These are phyloP conservation scores for Chlorella sp. DNA, from an alignment of 139 green algal species.

Conservation along the genomic window DNA sequence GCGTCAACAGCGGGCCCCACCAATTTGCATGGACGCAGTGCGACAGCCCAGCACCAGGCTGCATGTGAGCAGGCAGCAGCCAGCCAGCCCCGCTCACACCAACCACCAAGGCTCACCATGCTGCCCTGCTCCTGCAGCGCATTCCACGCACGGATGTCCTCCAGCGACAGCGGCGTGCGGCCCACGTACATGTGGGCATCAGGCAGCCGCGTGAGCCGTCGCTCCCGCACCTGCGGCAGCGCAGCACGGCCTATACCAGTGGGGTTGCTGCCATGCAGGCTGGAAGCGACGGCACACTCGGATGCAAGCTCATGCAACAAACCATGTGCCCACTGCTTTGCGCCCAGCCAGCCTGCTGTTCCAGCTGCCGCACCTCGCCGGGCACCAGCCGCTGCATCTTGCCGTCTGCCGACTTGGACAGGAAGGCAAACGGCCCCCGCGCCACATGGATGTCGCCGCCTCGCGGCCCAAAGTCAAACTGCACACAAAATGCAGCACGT, in stretches of 20 bases:
- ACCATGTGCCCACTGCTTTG: neutral
- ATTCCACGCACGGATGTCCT: slow-evolving; percentile 67
- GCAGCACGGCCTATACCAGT: neutral
- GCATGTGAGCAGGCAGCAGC: neutral
- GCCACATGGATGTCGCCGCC: slow-evolving; percentile 64
- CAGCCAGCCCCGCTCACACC: neutral
- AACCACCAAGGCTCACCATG: slow-evolving; percentile 7
- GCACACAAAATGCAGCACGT: neutral
- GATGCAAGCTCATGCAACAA: neutral
- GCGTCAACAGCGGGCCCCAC: neutral
- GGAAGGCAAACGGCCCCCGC: slow-evolving; percentile 37
- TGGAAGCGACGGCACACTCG: neutral
- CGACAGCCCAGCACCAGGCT: neutral
- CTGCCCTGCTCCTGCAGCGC: slow-evolving; percentile 33
- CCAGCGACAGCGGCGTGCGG: slow-evolving; percentile 53
- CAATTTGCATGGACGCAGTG: neutral
- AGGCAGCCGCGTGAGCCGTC: slow-evolving; percentile 51
- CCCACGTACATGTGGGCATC: slow-evolving; percentile 63
- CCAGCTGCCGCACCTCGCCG: slow-evolving; percentile 16
- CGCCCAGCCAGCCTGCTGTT: neutral
- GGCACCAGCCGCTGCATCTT: slow-evolving; percentile 32
- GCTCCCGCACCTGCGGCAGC: slow-evolving; percentile 22
- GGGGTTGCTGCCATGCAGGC: neutral
- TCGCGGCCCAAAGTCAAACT: slow-evolving; percentile 76
- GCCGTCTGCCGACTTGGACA: slow-evolving; percentile 34